Base-by-base conservation (phyloP, 345 rosid species). In the Citrus inodora region DNA sequence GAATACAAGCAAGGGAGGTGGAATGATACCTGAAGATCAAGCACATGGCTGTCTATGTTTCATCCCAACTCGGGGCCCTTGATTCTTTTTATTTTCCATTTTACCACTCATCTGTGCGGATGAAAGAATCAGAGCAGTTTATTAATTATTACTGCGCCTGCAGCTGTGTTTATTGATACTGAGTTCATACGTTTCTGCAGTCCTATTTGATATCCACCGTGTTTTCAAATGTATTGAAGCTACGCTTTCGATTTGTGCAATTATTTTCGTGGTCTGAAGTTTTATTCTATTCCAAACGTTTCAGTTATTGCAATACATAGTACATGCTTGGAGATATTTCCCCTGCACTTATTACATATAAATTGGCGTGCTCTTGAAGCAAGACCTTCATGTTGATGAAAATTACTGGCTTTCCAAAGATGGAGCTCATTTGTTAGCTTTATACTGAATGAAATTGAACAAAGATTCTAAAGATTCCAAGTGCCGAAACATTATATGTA, bases 1-100 rank as follows among this genome's bases (percentile, higher is more conserved):
- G 33, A 92, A 93, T 82, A 91, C 93, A 48, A 91, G 91, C 90
- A 93, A 87, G 85, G 97, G 97, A 55, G 97, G 97, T 73, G 97
- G 97, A 78, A 93, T 93, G 97, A 93, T 91, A 74, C 91, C 97
- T 8, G 95, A 91, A 38, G 97, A 88, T 83, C 90, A 90, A 81
- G 80, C 87, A 65, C 78, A 69, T 21, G 91, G 92, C 17, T 93
- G 94, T 80, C 87, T 91, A 67, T 93, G 97, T 81, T 88, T 93
- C 73, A 71, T 70, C 65, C 87, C 84, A 16, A 81, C 83, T 56
- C 95, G 93, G 28, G 97, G 97, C 64, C 97, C 95, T 25, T 93
- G 82, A 90, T 33, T 59, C 40, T 46, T 22, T 27, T 48, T 66
- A 14, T 24, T 60, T 30, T 35, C 35, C 17, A 24, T 25, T 76